phyloP scores from a whole-genome alignment of 352 stramenopile species.

The Phytophthora citricola region DNA sequence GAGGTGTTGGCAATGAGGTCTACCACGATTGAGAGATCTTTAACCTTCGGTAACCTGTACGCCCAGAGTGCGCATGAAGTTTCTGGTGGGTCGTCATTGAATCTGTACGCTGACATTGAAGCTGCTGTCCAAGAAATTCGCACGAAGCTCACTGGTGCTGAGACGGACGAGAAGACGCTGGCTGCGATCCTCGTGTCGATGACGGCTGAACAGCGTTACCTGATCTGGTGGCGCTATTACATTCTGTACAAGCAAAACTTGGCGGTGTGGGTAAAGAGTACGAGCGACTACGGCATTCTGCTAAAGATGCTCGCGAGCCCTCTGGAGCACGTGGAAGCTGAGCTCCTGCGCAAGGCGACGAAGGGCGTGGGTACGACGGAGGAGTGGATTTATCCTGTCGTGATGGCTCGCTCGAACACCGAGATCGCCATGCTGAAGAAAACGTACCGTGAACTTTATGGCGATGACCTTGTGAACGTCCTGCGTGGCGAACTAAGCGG shows the following conservation, averaged over 20 bases:
- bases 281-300: no score
- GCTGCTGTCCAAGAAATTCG: conserved; percentile 51
- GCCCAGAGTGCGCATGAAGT: conserved; percentile 6
- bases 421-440: conserved; percentile 64
- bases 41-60: conserved; percentile 16
- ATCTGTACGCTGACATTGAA: conserved; percentile 32
- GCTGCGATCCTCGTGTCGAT: conserved; percentile 27
- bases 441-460: conserved; percentile 57
- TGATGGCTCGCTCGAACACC: no score
- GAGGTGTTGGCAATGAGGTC: neutral
- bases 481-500: conserved; percentile 57
- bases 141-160: conserved; percentile 4
- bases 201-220: neutral
- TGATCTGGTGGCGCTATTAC: no score
- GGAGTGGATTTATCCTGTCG: no score
- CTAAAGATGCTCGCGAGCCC: no score
- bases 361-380: no score
- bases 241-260: no score
- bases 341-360: no score
- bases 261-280: no score
- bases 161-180: conserved; percentile 23
- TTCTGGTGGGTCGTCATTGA: conserved; percentile 6
- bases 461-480: conserved; percentile 52
- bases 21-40: neutral
- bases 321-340: no score